Percentiles rank a stretch among this genome's conserved stretches.
Conservation (phyloP, 345 rosid species). For the Sisymbrium irio region DNA sequence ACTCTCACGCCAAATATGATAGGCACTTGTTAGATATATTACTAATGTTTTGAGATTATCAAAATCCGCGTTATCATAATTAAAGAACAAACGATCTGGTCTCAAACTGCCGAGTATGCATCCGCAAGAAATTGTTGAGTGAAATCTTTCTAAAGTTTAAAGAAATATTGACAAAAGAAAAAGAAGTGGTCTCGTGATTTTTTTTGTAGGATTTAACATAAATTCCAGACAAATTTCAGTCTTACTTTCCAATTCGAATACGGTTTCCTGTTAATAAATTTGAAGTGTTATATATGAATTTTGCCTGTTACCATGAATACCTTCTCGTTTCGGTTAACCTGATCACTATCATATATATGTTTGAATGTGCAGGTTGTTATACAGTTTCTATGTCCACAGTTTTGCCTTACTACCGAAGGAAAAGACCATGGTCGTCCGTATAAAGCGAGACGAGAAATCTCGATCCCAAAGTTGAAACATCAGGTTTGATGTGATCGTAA, state of each 20-base stretch:
- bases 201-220: no score
- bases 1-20: neutral
- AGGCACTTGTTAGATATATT: neutral
- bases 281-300: no score
- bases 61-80: neutral
- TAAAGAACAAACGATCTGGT: no score
- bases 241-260: no score
- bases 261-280: no score
- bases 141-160: no score
- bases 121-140: no score
- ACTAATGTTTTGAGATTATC: neutral
- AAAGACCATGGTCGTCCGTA: conserved; percentile 26
- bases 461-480: conserved; percentile 30
- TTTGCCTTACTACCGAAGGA: conserved; percentile 35
- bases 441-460: conserved; percentile 32
- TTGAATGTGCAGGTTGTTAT: neutral
- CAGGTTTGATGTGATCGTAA: conserved; percentile 33
- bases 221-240: no score
- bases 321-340: neutral
- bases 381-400: neutral
- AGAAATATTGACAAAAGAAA: no score
- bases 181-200: no score
- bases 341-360: neutral
- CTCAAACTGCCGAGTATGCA: no score
- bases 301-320: no score